Evolutionary conservation across 2,329 filamentous ascomycete genomes (phyloP).

Genomic region (Teratosphaeriaceae sp.): DNA sequence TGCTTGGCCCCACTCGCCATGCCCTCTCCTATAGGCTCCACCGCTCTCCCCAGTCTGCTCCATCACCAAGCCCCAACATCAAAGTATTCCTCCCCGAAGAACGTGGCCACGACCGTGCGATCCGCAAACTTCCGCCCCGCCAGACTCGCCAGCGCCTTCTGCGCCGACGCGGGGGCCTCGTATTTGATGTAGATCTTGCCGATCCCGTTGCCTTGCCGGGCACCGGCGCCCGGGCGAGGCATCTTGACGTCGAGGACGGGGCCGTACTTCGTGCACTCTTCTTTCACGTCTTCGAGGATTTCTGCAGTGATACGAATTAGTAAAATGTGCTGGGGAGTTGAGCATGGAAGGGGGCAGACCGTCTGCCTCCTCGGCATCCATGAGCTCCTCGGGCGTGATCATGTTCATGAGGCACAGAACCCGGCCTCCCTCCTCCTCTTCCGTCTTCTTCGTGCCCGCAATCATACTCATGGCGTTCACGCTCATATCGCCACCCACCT

Average conservation of each 20-base stretch:
- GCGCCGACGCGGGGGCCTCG: slow-evolving; percentile 67
- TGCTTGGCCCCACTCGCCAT: too few species aligned
- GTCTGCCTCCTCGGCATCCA: slow-evolving; percentile 92
- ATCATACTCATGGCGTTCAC: slow-evolving; percentile 98
- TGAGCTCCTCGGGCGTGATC: slow-evolving; percentile 91
- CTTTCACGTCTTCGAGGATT: slow-evolving; percentile 89
- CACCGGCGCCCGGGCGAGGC: slow-evolving; percentile 75
- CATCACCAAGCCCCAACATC: slow-evolving; percentile 89
- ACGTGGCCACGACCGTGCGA: slow-evolving; percentile 91
- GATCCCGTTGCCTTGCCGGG: slow-evolving; percentile 77
- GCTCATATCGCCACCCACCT: slow-evolving; percentile 89
- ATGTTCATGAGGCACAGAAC: slow-evolving; percentile 95
- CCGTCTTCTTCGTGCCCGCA: slow-evolving; percentile 71
- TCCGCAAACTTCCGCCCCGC: slow-evolving; percentile 95
- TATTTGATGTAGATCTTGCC: slow-evolving; percentile 99
- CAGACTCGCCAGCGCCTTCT: slow-evolving; percentile 79
- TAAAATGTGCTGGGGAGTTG: neutral
- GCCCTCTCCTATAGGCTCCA: too few species aligned
- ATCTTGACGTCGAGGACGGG: slow-evolving; percentile 84
- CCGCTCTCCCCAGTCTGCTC: too few species aligned
- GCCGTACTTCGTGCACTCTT: slow-evolving; percentile 91
- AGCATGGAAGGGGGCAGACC: slow-evolving; percentile 48
- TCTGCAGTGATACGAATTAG: slow-evolving; percentile 49
- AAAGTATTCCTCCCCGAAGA: slow-evolving; percentile 97
- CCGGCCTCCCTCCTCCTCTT: slow-evolving; percentile 69